phyloP scores from a whole-genome alignment of 352 stramenopile genomes.

The Elongisporangium undulatum region DNA sequence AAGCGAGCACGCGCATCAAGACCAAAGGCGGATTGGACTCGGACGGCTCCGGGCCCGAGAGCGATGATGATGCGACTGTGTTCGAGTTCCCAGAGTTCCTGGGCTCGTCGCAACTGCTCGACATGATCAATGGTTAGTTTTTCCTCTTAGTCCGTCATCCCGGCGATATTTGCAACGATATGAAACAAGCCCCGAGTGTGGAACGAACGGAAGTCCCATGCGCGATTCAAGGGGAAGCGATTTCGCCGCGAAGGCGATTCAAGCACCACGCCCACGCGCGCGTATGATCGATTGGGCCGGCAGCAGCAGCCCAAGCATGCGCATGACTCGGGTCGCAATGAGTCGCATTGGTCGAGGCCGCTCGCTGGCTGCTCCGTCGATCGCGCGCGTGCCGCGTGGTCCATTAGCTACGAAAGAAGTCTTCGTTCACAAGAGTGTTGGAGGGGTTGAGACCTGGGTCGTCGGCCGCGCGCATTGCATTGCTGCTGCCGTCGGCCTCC shows the following conservation, averaged over 20 bases:
- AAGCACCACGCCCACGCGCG: neutral
- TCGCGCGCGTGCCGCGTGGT: neutral
- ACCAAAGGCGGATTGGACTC: conserved; percentile 9
- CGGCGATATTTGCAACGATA: neutral
- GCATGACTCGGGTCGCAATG: neutral
- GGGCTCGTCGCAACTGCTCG: conserved; percentile 14
- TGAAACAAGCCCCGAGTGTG: neutral
- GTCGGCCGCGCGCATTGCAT: neutral
- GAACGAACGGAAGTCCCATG: neutral
- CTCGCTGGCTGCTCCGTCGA: neutral
- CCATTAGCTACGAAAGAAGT: neutral
- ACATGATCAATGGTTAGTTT: neutral
- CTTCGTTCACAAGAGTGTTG: neutral
- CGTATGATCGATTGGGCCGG: neutral
- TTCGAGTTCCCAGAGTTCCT: conserved; percentile 60
- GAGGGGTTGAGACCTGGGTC: neutral
- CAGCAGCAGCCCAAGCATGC: neutral
- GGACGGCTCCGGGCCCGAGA: conserved; percentile 18
- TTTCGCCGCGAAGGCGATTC: neutral
- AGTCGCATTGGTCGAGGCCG: neutral
- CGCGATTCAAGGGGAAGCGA: neutral
- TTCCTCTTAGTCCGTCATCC: neutral
- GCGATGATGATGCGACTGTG: conserved; percentile 33
- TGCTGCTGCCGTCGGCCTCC: neutral
- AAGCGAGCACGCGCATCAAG: conserved; percentile 46